phyloP scores from a whole-genome alignment of 108 stramenopile species.

The Cyclotella choctawhatcheeana region DNA sequence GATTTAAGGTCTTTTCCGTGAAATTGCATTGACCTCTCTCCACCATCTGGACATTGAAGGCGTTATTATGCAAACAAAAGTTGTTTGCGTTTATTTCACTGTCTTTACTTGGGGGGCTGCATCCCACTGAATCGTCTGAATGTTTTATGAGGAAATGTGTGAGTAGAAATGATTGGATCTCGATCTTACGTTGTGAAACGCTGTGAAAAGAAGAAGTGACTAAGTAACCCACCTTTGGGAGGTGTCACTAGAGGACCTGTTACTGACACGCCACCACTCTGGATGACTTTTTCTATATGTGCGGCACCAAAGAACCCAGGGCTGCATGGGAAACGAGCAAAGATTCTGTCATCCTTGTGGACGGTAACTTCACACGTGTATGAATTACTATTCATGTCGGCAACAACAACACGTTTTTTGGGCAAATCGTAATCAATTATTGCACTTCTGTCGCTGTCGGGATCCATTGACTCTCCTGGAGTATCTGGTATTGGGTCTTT shows the following conservation, averaged over 20 bases:
- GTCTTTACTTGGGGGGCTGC: constrained; percentile 25
- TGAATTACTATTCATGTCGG: constrained; percentile 59
- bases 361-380: constrained; percentile 63
- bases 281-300: constrained; percentile 38
- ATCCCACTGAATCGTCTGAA: constrained; percentile 54
- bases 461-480: no score
- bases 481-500: no score
- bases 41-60: constrained; percentile 55
- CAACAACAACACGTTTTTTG: constrained; percentile 43
- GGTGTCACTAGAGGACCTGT: constrained; percentile 44
- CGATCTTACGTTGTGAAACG: not conserved
- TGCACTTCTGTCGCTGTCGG: no score
- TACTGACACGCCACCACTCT: constrained; percentile 36
- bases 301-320: constrained; percentile 82
- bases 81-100: constrained; percentile 9
- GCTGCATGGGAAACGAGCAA: constrained; percentile 62
- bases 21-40: constrained; percentile 74
- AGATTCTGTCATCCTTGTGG: constrained; percentile 13
- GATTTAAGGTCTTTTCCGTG: constrained; percentile 58
- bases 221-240: not conserved
- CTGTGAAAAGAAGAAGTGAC: not conserved
- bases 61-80: constrained; percentile 16
- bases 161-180: not conserved
- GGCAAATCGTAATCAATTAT: constrained; percentile 2
- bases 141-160: not conserved